Percentiles rank a stretch among this genome's conserved stretches.
These are phyloP conservation scores for Colletotrichum sp. DNA, from an alignment of 2,329 filamentous ascomycete species.

Conservation along the genomic window DNA sequence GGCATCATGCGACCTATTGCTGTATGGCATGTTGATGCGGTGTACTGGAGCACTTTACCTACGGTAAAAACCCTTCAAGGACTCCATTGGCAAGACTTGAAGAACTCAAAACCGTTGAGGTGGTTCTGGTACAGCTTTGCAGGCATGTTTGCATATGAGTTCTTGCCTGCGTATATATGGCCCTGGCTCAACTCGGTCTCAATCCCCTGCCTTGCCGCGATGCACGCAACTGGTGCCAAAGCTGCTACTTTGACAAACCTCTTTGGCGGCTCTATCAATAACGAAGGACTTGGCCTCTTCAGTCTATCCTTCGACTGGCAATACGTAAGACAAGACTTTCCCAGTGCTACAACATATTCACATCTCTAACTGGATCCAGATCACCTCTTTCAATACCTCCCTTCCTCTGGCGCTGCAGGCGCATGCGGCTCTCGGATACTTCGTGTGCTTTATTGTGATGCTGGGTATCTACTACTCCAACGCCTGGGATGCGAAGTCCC, in stretches of 20 bases:
- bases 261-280: conserved; percentile 57
- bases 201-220: conserved; percentile 57
- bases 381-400: conserved; percentile 58
- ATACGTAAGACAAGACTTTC: conserved; percentile 44
- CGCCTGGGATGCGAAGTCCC: conserved; percentile 47
- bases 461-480: conserved; percentile 57
- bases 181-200: conserved; percentile 61
- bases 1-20: conserved; percentile 58
- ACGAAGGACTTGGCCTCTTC: conserved; percentile 57
- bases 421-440: conserved; percentile 50
- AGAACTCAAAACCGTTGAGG: conserved; percentile 54
- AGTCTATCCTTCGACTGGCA: conserved; percentile 59
- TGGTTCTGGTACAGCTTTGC: conserved; percentile 57
- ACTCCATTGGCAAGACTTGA: conserved; percentile 57
- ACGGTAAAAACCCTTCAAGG: conserved; percentile 59
- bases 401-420: conserved; percentile 56
- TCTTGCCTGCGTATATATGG: conserved; percentile 60
- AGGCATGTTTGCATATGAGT: conserved; percentile 55
- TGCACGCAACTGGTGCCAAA: conserved; percentile 52
- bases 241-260: conserved; percentile 49
- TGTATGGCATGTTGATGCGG: conserved; percentile 61
- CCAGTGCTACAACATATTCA: conserved; percentile 24
- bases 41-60: conserved; percentile 60
- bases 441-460: conserved; percentile 55
- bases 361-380: conserved; percentile 27